Evolutionary conservation across 176 grass and related monocot species (phyloP).

Genomic region (Oryza brachyantha): DNA sequence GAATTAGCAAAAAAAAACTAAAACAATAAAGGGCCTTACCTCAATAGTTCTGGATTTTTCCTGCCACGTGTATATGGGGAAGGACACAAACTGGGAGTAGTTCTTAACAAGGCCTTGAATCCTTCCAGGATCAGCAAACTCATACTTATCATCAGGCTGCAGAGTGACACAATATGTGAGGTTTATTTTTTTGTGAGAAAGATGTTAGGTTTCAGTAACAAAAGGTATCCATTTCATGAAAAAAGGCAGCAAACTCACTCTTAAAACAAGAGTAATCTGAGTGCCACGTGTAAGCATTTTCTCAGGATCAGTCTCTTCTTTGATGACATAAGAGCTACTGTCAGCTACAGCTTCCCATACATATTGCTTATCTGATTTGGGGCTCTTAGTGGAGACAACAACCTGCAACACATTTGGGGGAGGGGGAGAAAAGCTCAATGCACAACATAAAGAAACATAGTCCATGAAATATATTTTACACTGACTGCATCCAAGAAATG

Average conservation of each 20-base stretch:
- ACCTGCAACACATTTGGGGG: slow-evolving; percentile 27
- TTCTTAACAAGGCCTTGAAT: slow-evolving; percentile 82
- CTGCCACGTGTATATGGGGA: slow-evolving; percentile 86
- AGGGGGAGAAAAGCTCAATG: background rate
- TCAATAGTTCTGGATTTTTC: slow-evolving; percentile 87
- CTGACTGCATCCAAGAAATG: background rate
- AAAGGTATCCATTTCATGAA: background rate
- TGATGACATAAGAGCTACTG: slow-evolving; percentile 82
- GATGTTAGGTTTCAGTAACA: slow-evolving; percentile 1
- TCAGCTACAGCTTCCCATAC: slow-evolving; percentile 83
- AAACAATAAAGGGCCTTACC: slow-evolving; percentile 29
- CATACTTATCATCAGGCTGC: slow-evolving; percentile 76
- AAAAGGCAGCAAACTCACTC: slow-evolving; percentile 33
- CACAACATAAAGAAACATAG: background rate
- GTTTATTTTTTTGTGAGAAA: background rate
- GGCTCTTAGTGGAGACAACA: slow-evolving; percentile 85
- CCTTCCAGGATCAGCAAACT: slow-evolving; percentile 65
- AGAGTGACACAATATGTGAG: slow-evolving; percentile 27
- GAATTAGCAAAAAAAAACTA: slow-evolving; percentile 23
- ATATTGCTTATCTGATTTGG: slow-evolving; percentile 83
- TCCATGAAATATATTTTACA: background rate
- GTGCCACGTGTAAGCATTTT: slow-evolving; percentile 70
- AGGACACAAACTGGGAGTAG: slow-evolving; percentile 85
- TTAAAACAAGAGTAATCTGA: slow-evolving; percentile 76
- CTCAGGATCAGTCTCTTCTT: slow-evolving; percentile 79